Evolutionary conservation across 306 rosid species (phyloP).

Genomic region (Styphnolobium japonicum): DNA sequence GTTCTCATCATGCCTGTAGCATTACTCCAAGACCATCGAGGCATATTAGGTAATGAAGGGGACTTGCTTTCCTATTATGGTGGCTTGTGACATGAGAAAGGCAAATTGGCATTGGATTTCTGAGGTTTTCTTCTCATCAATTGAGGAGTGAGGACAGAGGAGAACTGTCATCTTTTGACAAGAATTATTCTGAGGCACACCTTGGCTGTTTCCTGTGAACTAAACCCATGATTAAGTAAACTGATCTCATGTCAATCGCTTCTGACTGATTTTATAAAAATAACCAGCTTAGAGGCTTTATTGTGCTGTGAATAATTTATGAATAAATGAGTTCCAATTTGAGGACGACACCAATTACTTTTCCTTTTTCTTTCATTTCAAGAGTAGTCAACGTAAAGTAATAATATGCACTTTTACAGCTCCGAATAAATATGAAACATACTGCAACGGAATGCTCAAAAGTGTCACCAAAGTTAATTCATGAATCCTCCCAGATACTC

Average conservation of each 20-base stretch:
- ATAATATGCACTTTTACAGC: background rate
- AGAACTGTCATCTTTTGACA: background rate
- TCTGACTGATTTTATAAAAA: background rate
- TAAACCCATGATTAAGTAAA: background rate
- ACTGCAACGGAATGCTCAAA: background rate
- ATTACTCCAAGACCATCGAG: background rate
- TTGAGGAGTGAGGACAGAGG: background rate
- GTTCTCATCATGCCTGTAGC: background rate
- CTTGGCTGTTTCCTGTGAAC: background rate
- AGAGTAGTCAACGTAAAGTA: background rate
- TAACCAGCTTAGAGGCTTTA: background rate
- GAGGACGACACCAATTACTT: background rate
- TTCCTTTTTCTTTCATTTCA: background rate
- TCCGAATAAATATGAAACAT: background rate
- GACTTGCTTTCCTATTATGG: background rate
- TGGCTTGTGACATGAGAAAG: background rate
- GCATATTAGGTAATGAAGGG: background rate
- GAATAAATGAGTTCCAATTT: background rate
- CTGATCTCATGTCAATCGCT: background rate
- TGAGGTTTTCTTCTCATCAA: background rate
- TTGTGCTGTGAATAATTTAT: background rate
- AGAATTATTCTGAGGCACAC: background rate
- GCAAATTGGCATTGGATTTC: background rate
- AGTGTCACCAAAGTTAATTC: background rate
- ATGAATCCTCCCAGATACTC: background rate